Evolutionary conservation across 345 rosid species (phyloP).

Genomic region (Hypericum perforatum): DNA sequence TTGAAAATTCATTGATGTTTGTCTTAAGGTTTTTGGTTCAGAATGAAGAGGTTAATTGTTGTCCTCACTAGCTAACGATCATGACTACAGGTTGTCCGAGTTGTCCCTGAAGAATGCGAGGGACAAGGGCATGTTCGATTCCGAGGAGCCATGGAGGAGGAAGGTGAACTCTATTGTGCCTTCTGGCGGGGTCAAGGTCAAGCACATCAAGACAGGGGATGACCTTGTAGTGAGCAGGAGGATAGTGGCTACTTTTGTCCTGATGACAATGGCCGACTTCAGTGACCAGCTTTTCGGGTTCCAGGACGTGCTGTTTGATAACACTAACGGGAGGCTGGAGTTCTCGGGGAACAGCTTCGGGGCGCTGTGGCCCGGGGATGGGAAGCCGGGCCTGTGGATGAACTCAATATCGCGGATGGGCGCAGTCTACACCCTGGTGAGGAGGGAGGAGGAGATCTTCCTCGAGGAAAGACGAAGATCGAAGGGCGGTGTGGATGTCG

Average conservation of each 20-base stretch:
- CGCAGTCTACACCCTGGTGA: constrained; percentile 50
- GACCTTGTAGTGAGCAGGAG: constrained; percentile 61
- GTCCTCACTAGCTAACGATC: too few species aligned
- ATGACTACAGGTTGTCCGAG: constrained; percentile 25
- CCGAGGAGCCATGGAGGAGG: constrained; percentile 74
- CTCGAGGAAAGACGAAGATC: constrained; percentile 38
- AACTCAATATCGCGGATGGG: constrained; percentile 73
- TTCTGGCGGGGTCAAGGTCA: constrained; percentile 42
- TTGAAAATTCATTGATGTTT: too few species aligned
- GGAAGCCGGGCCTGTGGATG: constrained; percentile 87
- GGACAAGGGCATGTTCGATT: constrained; percentile 48
- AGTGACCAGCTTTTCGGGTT: constrained; percentile 80
- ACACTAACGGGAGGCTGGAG: constrained; percentile 53
- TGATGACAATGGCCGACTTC: constrained; percentile 91
- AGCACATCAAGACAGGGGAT: constrained; percentile 73
- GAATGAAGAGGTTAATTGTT: too few species aligned
- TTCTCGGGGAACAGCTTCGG: constrained; percentile 43
- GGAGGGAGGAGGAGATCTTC: constrained; percentile 70
- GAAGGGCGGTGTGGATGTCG: constrained; percentile 15
- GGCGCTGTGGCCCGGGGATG: constrained; percentile 85
- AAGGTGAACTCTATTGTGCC: constrained; percentile 53
- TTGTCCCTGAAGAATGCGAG: constrained; percentile 42
- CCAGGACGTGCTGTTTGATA: constrained; percentile 57
- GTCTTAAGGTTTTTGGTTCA: too few species aligned
- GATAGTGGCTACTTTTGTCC: constrained; percentile 46